A percentile compares a stretch with the other conserved stretches of the same genome.
Conservation (phyloP, 2,329 filamentous ascomycete genomes). For the Cladosporium velox region DNA sequence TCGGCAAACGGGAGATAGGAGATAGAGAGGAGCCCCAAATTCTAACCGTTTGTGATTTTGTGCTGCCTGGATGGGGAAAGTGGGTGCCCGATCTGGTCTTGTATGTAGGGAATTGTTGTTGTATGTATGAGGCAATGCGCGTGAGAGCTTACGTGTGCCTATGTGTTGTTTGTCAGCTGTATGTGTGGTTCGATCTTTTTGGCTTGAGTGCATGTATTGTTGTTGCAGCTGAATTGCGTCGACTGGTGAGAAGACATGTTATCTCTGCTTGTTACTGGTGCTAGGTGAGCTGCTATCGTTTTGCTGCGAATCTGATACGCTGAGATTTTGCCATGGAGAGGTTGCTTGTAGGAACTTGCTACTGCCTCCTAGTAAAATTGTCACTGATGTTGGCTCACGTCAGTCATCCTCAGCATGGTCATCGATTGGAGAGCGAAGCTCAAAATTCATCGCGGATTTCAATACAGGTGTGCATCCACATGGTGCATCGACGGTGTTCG, state of each 20-base stretch:
- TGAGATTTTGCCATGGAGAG: background rate
- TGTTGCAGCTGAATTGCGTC: background rate
- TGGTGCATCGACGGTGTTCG: background rate
- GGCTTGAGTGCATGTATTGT: background rate
- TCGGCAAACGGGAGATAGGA: background rate
- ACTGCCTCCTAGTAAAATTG: background rate
- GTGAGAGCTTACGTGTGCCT: background rate
- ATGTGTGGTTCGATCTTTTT: background rate
- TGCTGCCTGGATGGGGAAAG: background rate
- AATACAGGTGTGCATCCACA: background rate
- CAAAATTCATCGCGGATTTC: background rate
- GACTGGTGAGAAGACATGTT: background rate
- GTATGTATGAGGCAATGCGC: background rate
- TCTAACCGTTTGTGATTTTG: background rate
- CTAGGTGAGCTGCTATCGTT: background rate
- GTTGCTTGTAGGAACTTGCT: background rate
- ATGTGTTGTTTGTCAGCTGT: background rate
- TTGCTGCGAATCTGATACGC: background rate
- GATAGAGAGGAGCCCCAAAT: background rate
- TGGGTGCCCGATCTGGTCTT: background rate
- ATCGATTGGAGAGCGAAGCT: background rate
- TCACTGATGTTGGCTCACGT: background rate
- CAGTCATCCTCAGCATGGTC: background rate
- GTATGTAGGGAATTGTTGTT: background rate
- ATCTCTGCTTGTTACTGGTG: background rate